Base-by-base conservation (phyloP, 805 yeast species). In the Peterozyma xylosa region DNA sequence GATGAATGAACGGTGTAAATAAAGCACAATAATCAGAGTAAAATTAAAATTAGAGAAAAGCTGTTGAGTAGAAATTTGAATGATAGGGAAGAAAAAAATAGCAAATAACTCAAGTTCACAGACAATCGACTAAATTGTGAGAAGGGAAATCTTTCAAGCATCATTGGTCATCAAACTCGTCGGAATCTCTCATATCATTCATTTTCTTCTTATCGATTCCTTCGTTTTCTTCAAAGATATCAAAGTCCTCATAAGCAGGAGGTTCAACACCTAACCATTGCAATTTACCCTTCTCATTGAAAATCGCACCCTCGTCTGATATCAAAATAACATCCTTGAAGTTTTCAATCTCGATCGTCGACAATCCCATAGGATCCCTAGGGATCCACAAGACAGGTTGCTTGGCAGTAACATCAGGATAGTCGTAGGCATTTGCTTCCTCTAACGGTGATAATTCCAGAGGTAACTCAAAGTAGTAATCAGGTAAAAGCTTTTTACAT, bases 351-450 rank as follows among this genome's bases (percentile, higher is more conserved):
- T 82, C 79, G 11, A 55, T 58, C 2, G 69, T 63, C 1, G 96
- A 84, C 53, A 87, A 74, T 1, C 98, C 98, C 75, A 79, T 77
- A 9, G 86, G 82, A 60, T 91, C 99, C 46, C 69, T 68, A n/a
- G 97, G 95, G 55, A 91, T 78, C 99, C 99, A 91, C 16, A 91
- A 65, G n/a, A 71, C 68, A 2, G 96, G 95, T 52, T 86, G 74
- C 38, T 69, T 60, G 0, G 82, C 82, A 27, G 77, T 66, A 14
- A 82, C 80, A 6, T 82, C 86, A 2, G 97, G 97, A 56, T 73
- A 75, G 55, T 79, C 78, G 62, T 82, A 91, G 0, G 96, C 93
- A 49, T 75, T 78, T 41, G 74, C 69, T 46, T 77, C 80, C 16
- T 58, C 66, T 13, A 62, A 70, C 4, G 63, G 68, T 2, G 67